Percentiles rank a stretch among this genome's conserved stretches.
Evolutionary conservation across 139 green algal species (phyloP).

Genomic region (Chlorella sp.): DNA sequence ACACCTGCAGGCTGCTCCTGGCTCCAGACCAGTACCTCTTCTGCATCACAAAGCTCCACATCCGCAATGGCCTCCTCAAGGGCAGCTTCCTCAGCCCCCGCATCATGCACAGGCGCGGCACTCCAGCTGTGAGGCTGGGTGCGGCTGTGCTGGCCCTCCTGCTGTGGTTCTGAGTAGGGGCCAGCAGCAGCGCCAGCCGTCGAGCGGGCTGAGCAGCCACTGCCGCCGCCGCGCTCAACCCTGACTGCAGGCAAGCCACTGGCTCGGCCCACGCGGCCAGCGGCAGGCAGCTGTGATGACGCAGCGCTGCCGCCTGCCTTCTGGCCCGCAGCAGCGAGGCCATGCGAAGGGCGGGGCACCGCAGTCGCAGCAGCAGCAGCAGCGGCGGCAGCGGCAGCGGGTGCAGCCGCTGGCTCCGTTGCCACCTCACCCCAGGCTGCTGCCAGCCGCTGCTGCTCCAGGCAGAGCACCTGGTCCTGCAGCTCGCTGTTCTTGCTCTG

Average conservation of each 20-base stretch:
- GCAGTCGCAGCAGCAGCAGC: no score
- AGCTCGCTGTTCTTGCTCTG: slow-evolving; percentile 61
- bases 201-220: neutral
- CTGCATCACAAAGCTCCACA: neutral
- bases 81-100: neutral
- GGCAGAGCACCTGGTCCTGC: slow-evolving; percentile 78
- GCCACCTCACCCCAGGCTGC: slow-evolving; percentile 4
- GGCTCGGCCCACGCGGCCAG: neutral
- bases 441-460: slow-evolving; percentile 72
- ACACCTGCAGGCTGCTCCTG: neutral
- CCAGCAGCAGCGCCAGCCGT: neutral
- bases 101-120: neutral
- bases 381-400: neutral
- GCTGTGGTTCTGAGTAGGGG: no score
- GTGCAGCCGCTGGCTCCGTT: neutral
- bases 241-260: neutral
- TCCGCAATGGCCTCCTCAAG: neutral
- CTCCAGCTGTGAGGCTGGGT: neutral
- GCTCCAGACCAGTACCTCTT: neutral
- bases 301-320: neutral
- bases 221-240: neutral
- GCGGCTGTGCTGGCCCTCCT: no score
- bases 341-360: neutral
- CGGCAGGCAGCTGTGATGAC: neutral
- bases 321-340: neutral